Conservation (phyloP, 371 early-diverging fungal species). For the Rhizopus arrhizus region DNA sequence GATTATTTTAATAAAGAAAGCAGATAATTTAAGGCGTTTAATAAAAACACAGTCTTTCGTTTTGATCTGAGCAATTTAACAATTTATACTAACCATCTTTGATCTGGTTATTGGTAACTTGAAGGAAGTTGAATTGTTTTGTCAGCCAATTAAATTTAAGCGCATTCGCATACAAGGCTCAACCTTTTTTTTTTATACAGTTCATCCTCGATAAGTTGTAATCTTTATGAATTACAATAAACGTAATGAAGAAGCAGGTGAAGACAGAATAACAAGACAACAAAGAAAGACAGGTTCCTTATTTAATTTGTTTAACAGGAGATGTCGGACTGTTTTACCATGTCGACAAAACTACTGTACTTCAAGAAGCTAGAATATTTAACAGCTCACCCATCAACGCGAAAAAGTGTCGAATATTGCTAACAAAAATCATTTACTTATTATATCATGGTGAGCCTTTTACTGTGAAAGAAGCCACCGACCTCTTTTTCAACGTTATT, state of each 20-base stretch:
- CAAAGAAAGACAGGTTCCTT: neutral
- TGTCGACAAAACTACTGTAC: constrained; percentile 89
- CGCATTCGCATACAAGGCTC: neutral
- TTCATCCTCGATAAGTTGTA: neutral
- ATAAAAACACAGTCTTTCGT: no score
- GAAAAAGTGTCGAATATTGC: constrained; percentile 86
- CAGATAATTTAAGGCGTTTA: no score
- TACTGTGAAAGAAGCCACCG: constrained; percentile 91
- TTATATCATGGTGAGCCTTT: constrained; percentile 89
- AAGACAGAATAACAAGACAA: constrained; percentile 28
- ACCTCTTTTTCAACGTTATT: constrained; percentile 94
- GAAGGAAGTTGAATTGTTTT: no score
- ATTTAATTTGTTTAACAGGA: constrained; percentile 2
- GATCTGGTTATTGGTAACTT: no score
- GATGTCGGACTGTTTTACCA: constrained; percentile 60
- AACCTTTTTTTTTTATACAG: neutral
- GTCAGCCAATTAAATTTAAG: neutral
- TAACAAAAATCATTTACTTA: constrained; percentile 93
- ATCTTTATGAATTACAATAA: constrained; percentile 56
- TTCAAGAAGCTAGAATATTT: constrained; percentile 96
- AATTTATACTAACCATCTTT: no score
- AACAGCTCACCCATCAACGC: constrained; percentile 96
- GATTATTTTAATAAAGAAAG: no score
- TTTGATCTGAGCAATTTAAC: no score
- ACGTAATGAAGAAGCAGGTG: constrained; percentile 58